Conservation (phyloP, 768 basidiomycete species). For the Russula lepida region DNA sequence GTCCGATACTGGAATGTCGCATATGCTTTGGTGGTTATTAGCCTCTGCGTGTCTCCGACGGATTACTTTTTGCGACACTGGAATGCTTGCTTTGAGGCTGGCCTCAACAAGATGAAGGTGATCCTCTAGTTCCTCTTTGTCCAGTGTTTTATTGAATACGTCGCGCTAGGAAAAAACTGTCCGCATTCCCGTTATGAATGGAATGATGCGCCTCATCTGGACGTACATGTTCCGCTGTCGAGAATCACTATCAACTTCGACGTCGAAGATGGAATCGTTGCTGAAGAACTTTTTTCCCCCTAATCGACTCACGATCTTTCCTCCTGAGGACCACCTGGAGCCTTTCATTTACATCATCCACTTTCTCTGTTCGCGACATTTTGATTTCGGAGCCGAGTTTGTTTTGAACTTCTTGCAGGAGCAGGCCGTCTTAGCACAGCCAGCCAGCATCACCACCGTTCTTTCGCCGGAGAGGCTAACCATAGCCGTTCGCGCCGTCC, state of each 20-base stretch:
- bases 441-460: constrained; percentile 35
- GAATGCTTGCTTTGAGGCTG: constrained; percentile 62
- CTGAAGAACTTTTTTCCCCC: constrained; percentile 74
- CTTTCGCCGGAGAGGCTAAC: constrained; percentile 65
- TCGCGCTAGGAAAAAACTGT: constrained; percentile 62
- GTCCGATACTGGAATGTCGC: constrained; percentile 85
- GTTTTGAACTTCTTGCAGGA: constrained; percentile 78
- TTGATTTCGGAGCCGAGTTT: constrained; percentile 78
- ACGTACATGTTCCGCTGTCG: constrained; percentile 92
- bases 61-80: constrained; percentile 81
- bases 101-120: constrained; percentile 77
- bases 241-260: constrained; percentile 73
- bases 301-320: constrained; percentile 49
- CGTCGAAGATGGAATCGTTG: constrained; percentile 66
- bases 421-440: constrained; percentile 36
- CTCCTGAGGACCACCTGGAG: constrained; percentile 68
- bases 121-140: constrained; percentile 9
- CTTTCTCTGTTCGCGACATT: constrained; percentile 73
- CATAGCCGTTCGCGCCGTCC: constrained; percentile 68
- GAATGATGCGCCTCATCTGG: constrained; percentile 79
- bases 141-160: background rate
- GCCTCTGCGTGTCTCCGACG: constrained; percentile 81
- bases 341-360: constrained; percentile 73
- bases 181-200: constrained; percentile 68
- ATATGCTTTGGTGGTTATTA: constrained; percentile 75